Base-by-base conservation (phyloP, 768 basidiomycete genomes). In the Leucocoprinus sp. region DNA sequence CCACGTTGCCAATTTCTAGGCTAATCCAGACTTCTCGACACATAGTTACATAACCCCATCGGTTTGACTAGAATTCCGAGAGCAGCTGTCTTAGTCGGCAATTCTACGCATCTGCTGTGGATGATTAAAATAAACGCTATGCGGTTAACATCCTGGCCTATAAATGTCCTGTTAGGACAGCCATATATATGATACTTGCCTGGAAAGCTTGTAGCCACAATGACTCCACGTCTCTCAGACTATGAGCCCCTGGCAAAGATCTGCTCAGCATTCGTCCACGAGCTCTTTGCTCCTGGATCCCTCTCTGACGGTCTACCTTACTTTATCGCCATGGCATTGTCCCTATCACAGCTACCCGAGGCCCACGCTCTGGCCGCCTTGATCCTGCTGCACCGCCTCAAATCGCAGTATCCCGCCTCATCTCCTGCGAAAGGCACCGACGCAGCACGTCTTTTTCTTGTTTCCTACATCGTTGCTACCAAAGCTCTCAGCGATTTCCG, bases 221-320 rank as follows among this genome's bases (percentile, higher is more conserved):
- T n/a, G n/a, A n/a, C n/a, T n/a, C n/a, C n/a, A n/a, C 39, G 38
- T 2, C 46, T 48, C 26, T 31, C 39, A 5, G 46, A 48, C 26
- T 48, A 48, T n/a, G 46, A 48, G 22, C 33, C 46, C 7, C 28
- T 48, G 18, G 46, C 46, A 22, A 48, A 48, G 22, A 48, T 41
- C 15, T 48, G 46, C 8, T 35, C 46, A 9, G 34, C 46, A 21
- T 48, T 48, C 46, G n/a, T 42, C 17, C 22, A 36, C 4, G 39
- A 41, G 33, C 26, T 48, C 23, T 48, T 48, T 34, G 8, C 33
- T 12, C 45, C 37, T 2, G 18, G 24, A 2, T 35, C 46, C 17
- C 12, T 8, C 39, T 34, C 37, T n/a, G 44, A 45, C 17, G 11
- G n/a, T 18, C 5, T 48, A 4, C 46, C 46, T 6, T 48, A 48